Evolutionary conservation across 257 asterid genomes (phyloP).

Genomic region (Solanum medicagineum): DNA sequence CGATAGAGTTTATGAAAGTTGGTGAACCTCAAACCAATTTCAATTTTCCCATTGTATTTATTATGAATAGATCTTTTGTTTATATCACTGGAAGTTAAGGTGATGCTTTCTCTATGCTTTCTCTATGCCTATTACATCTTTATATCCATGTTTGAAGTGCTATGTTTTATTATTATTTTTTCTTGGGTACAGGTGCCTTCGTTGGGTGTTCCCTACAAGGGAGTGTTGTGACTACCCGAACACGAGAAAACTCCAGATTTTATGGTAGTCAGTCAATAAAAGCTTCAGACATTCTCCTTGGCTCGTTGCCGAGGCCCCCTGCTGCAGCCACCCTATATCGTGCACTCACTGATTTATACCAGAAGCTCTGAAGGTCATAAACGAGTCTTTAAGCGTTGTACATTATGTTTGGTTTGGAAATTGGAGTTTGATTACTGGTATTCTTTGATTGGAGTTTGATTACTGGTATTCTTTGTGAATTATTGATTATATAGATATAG

Average conservation of each 20-base stretch:
- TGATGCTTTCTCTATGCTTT: background rate
- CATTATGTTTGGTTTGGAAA: background rate
- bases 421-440: background rate
- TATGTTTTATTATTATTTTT: background rate
- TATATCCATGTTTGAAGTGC: background rate
- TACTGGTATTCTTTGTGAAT: background rate
- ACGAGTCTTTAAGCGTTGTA: background rate
- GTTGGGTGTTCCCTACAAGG: constrained; percentile 95
- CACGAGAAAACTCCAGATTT: constrained; percentile 61
- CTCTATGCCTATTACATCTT: background rate
- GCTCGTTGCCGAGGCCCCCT: constrained; percentile 83
- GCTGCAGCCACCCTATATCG: constrained; percentile 84
- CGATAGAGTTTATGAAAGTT: background rate
- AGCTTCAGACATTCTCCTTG: constrained; percentile 66
- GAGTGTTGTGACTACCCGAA: constrained; percentile 71
- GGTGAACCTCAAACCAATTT: background rate
- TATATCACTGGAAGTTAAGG: background rate
- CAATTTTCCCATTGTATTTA: background rate
- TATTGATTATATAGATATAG: background rate
- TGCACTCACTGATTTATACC: constrained; percentile 55
- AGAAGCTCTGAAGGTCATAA: constrained; percentile 19
- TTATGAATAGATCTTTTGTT: background rate
- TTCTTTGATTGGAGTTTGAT: background rate
- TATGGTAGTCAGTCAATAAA: constrained; percentile 69
- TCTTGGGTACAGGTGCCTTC: constrained; percentile 64